A percentile compares a stretch with the other conserved stretches of the same genome.
These are phyloP conservation scores for Oldenlandia corymbosa DNA, from an alignment of 257 asterid genomes.

Conservation along the genomic window DNA sequence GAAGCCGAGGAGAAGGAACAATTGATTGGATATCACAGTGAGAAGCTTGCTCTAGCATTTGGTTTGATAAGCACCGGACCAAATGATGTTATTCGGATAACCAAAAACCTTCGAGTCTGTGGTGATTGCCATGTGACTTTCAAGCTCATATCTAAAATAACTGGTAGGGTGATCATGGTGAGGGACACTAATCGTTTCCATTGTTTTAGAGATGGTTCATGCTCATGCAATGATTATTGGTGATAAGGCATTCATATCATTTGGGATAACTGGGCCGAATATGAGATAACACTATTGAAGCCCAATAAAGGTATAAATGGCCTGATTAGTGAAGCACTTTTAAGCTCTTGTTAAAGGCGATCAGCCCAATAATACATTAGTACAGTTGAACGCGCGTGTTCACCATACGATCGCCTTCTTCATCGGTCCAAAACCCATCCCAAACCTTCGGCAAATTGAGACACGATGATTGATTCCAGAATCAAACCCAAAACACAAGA, in stretches of 20 bases:
- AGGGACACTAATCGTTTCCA: slow-evolving; percentile 44
- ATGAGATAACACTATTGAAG: too few relatives aligned
- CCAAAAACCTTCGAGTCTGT: slow-evolving; percentile 40
- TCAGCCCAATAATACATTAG: not conserved
- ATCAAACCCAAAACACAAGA: not conserved
- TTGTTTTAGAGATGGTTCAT: slow-evolving; percentile 32
- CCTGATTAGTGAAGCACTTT: too few relatives aligned
- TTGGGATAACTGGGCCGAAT: not conserved
- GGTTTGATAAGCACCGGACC: slow-evolving; percentile 30
- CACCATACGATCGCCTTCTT: not conserved
- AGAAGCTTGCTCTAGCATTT: slow-evolving; percentile 45
- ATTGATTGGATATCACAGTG: slow-evolving; percentile 35
- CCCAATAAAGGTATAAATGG: not conserved
- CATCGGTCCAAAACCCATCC: too few relatives aligned
- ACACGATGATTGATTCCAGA: not conserved
- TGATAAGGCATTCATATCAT: too few relatives aligned
- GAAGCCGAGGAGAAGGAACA: slow-evolving; percentile 49
- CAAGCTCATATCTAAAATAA: slow-evolving; percentile 33
- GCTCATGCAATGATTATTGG: slow-evolving; percentile 43
- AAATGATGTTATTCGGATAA: slow-evolving; percentile 26
- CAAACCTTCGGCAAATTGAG: not conserved
- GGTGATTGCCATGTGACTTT: slow-evolving; percentile 39
- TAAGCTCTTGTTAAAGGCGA: too few relatives aligned
- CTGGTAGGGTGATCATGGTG: slow-evolving; percentile 30
- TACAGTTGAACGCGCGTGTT: not conserved